Evolutionary conservation across 352 stramenopile species (phyloP).

Genomic region (Globisporangium megalacanthum): DNA sequence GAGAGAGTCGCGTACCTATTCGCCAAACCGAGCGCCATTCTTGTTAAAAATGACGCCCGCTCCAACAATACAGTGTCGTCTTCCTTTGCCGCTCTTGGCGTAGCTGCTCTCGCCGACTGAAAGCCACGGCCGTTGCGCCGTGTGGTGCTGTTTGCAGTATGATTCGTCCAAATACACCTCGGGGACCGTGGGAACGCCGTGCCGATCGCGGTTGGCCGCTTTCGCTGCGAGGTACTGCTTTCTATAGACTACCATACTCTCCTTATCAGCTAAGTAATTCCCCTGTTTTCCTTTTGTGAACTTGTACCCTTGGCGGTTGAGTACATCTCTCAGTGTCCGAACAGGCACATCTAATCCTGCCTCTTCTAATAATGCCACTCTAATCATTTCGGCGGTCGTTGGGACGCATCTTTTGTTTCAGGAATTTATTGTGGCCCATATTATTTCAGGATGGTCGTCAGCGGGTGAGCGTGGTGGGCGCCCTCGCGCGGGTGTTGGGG

Average conservation of each 20-base stretch:
- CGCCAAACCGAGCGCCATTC: background rate
- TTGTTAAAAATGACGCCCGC: background rate
- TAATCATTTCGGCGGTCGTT: background rate
- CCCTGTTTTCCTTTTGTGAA: background rate
- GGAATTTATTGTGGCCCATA: background rate
- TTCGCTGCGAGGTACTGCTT: background rate
- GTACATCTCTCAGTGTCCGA: background rate
- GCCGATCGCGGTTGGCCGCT: background rate
- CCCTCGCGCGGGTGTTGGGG: too few relatives aligned
- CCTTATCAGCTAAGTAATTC: background rate
- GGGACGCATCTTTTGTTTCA: background rate
- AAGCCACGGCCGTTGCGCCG: background rate
- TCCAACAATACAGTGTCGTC: background rate
- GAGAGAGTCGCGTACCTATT: too few relatives aligned
- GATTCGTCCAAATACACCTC: background rate
- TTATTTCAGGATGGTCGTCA: background rate
- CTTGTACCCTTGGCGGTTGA: background rate
- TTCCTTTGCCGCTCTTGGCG: background rate
- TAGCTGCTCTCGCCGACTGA: background rate
- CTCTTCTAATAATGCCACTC: background rate
- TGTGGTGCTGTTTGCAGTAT: background rate
- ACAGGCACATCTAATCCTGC: background rate
- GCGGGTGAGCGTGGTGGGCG: background rate
- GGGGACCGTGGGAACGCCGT: background rate
- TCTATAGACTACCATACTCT: background rate